Conservation (phyloP, 2,329 filamentous ascomycete species). For the Neonectria punicea region DNA sequence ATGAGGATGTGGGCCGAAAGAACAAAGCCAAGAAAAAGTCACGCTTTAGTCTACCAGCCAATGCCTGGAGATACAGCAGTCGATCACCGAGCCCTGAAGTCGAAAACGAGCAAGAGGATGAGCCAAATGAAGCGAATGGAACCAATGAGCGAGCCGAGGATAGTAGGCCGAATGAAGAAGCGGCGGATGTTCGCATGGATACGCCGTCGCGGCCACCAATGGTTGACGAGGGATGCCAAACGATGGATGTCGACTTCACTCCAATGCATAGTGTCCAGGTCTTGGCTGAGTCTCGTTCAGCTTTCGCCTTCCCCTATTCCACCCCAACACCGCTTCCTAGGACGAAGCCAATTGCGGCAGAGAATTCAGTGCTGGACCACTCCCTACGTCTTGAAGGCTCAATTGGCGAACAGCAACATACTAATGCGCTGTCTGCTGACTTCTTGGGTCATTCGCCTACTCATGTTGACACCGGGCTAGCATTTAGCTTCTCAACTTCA, state of each 20-base stretch:
- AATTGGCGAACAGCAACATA: slow-evolving; percentile 16
- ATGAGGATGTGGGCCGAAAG: slow-evolving; percentile 63
- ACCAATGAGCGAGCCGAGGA: slow-evolving; percentile 21
- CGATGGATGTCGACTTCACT: slow-evolving; percentile 44
- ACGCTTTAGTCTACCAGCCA: slow-evolving; percentile 73
- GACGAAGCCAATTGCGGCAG: slow-evolving; percentile 30
- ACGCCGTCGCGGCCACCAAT: slow-evolving; percentile 43
- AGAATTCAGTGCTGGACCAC: slow-evolving; percentile 18
- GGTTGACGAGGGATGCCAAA: slow-evolving; percentile 52
- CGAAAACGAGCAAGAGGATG: slow-evolving; percentile 44
- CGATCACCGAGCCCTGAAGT: slow-evolving; percentile 76
- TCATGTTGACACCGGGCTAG: slow-evolving; percentile 23
- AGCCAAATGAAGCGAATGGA: slow-evolving; percentile 31
- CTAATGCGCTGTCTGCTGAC: slow-evolving; percentile 13
- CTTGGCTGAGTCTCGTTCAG: slow-evolving; percentile 41
- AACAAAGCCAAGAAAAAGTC: slow-evolving; percentile 69
- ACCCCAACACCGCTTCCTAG: slow-evolving; percentile 40
- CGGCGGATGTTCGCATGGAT: slow-evolving; percentile 22
- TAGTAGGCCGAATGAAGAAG: slow-evolving; percentile 18
- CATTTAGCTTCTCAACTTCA: slow-evolving; percentile 32
- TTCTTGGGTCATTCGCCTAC: slow-evolving; percentile 26
- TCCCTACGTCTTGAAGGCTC: slow-evolving; percentile 25
- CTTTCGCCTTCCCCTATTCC: slow-evolving; percentile 38
- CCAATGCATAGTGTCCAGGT: slow-evolving; percentile 43
- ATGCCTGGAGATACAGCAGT: slow-evolving; percentile 79